Base-by-base conservation (phyloP, 805 yeast genomes). In the Lipomyces mesembrius region DNA sequence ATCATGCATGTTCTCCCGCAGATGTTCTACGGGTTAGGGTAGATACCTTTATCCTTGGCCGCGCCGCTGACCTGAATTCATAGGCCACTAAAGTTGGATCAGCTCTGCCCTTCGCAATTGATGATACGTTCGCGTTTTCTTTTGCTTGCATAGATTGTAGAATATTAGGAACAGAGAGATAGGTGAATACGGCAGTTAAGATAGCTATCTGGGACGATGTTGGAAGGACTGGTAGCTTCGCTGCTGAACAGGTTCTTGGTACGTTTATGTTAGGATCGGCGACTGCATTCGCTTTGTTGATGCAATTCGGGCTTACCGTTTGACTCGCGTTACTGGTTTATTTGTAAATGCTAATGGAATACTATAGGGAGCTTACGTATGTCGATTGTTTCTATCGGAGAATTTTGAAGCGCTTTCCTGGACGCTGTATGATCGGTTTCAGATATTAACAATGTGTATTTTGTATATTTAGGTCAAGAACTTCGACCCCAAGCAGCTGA, bases 401-500 rank as follows among this genome's bases (percentile, higher is more conserved):
- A 39, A 12, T 35, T 37, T 17, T 43, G 52, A 27, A 35, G 39
- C 39, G 12, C 12, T 5, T 22, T 27, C 35, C 54, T 17, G 57
- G 53, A 37, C 57, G 59, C 35, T 20, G 34, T 27, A 3, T 9
- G 25, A 20, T 20, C 25, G 7, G 35, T 46, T 6, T 62, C 20
- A 46, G 25, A 9, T 37, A 54, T 35, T 37, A 20, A 49, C 57
- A n/a, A 49, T 64, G 37, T 52, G 62, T 57, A 54, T 32, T 64
- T n/a, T 43, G 74, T 72, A 74, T 27, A 69, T 75, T 37, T 92
- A 92, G 77, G 92, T 94, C 59, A 97, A 96, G 79, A 91, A 96
- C 78, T 95, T 95, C 77, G 99, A 95, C 79, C 92, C 98, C 20
- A 91, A 90, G 72, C 97, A 95, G 75, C 81, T 95, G 74, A 93